Conservation (phyloP, 2,329 filamentous ascomycete species). For the Pseudogymnoascus sp. region DNA sequence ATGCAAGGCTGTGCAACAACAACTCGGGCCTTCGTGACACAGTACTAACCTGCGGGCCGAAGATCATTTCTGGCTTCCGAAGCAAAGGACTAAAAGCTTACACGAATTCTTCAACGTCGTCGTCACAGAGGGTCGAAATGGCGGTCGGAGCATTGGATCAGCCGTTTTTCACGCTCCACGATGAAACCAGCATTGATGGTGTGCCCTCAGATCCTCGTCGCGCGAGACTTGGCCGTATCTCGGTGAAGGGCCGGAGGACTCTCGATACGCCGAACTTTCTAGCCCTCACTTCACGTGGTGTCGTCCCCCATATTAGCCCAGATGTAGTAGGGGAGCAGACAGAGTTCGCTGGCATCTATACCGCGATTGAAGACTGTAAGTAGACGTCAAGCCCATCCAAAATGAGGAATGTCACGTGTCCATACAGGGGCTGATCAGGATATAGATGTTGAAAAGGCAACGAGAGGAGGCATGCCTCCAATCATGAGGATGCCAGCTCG, state of each 20-base stretch:
- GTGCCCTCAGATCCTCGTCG: background rate
- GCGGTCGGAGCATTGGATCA: background rate
- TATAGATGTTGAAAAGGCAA: slow-evolving; percentile 54
- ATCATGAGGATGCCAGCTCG: slow-evolving; percentile 32
- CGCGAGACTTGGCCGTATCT: slow-evolving; percentile 35
- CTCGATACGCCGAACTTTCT: slow-evolving; percentile 80
- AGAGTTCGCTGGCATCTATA: slow-evolving; percentile 61
- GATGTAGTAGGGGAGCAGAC: slow-evolving; percentile 66
- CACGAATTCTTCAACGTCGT: background rate
- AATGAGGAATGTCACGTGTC: background rate
- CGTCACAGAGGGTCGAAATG: background rate
- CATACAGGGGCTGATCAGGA: background rate
- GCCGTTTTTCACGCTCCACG: background rate
- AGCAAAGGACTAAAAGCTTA: slow-evolving; percentile 7
- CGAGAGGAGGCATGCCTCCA: slow-evolving; percentile 44
- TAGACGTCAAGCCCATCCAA: slow-evolving; percentile 10
- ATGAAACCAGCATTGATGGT: background rate
- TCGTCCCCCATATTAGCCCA: slow-evolving; percentile 79
- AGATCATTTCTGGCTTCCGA: slow-evolving; percentile 1
- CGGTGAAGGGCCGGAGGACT: slow-evolving; percentile 51
- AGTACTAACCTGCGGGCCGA: background rate
- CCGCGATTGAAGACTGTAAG: slow-evolving; percentile 90
- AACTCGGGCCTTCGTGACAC: background rate
- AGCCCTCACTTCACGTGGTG: slow-evolving; percentile 72
- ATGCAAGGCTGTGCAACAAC: slow-evolving; percentile 1